These are phyloP conservation scores for Vicia villosa DNA, from an alignment of 306 rosid genomes.

Conservation along the genomic window DNA sequence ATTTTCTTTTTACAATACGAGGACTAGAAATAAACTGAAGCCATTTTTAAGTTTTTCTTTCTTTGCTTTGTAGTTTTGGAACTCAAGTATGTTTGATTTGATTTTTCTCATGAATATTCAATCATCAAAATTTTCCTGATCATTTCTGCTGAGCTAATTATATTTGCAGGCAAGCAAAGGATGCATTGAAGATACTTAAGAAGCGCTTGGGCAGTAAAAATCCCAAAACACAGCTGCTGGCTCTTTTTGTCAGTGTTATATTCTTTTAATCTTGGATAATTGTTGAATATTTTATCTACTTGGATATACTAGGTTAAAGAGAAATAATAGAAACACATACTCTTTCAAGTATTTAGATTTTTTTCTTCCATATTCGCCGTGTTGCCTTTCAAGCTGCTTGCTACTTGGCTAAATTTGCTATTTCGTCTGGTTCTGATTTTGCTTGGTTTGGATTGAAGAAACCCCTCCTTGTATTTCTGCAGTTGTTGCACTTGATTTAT, in stretches of 20 bases:
- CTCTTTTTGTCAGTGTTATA: constrained; percentile 83
- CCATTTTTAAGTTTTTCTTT: constrained; percentile 16
- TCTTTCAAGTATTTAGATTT: not conserved
- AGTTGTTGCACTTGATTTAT: too few species aligned
- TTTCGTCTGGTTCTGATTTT: too few species aligned
- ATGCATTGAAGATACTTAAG: constrained; percentile 88
- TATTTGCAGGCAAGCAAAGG: constrained; percentile 91
- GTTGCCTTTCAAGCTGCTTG: too few species aligned
- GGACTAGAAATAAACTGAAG: not conserved
- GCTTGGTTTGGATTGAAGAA: too few species aligned
- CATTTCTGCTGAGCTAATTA: constrained; percentile 28
- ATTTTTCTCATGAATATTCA: constrained; percentile 8
- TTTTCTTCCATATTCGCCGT: too few species aligned
- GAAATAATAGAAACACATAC: not conserved
- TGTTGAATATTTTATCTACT: constrained; percentile 19
- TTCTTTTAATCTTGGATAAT: constrained; percentile 32
- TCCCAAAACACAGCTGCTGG: constrained; percentile 82
- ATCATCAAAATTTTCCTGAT: constrained; percentile 31
- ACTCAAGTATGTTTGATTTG: constrained; percentile 22
- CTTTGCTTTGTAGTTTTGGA: constrained; percentile 27
- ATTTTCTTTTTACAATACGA: not conserved
- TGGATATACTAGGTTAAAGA: constrained; percentile 21
- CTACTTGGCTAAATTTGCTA: too few species aligned
- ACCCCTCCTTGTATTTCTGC: too few species aligned
- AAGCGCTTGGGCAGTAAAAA: constrained; percentile 79